Conservation (phyloP, 2,329 filamentous ascomycete species). For the Pseudogymnoascus sp. region DNA sequence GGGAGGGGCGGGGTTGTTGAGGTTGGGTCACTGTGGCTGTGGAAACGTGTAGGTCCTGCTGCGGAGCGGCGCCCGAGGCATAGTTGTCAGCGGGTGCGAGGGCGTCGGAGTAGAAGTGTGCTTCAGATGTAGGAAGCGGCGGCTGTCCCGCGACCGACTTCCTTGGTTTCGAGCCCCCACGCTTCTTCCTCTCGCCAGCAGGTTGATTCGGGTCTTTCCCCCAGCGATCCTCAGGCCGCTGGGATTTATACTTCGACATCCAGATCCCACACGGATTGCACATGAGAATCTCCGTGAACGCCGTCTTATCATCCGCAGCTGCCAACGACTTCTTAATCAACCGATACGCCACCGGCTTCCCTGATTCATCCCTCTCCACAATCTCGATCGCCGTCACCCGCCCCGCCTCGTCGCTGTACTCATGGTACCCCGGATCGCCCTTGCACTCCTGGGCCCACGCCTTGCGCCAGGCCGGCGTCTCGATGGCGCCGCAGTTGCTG, state of each 20-base stretch:
- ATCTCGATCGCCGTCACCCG: conserved; percentile 67
- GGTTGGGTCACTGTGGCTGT: not conserved
- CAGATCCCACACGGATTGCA: conserved; percentile 97
- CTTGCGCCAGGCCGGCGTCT: conserved; percentile 93
- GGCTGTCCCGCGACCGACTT: conserved; percentile 12
- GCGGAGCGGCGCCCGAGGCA: conserved; percentile 6
- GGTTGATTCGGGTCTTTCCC: conserved; percentile 32
- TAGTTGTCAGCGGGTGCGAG: conserved; percentile 37
- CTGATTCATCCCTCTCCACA: conserved; percentile 52
- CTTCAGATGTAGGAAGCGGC: conserved; percentile 40
- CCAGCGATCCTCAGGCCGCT: conserved; percentile 80
- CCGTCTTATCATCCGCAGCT: conserved; percentile 51
- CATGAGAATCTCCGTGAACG: conserved; percentile 64
- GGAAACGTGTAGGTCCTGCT: not conserved
- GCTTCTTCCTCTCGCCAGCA: conserved; percentile 39
- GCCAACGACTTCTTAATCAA: conserved; percentile 68
- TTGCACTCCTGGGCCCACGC: conserved; percentile 72
- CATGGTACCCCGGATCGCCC: conserved; percentile 60
- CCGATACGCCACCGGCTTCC: conserved; percentile 58
- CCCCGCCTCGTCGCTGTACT: conserved; percentile 64
- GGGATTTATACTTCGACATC: conserved; percentile 79
- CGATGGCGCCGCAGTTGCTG: conserved; percentile 86
- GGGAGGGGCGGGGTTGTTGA: not conserved
- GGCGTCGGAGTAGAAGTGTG: conserved; percentile 45
- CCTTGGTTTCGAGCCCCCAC: conserved; percentile 27